Conservation (phyloP, 805 yeast genomes). For the Cyberlindnera maritima region DNA sequence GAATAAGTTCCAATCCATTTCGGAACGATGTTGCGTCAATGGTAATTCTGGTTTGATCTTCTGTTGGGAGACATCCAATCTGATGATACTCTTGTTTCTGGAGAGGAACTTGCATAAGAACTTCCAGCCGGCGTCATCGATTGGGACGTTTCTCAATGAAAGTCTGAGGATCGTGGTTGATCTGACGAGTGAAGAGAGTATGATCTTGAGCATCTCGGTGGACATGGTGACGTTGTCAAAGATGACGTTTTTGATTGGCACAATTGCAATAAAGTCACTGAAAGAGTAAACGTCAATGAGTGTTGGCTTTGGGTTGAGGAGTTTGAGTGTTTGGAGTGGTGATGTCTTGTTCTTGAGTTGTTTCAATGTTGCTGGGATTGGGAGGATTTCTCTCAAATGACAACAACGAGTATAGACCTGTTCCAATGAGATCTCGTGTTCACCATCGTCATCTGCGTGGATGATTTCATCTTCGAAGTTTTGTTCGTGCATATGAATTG, state of each 20-base stretch:
- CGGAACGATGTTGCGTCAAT: conserved; percentile 50
- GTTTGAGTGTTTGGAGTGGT: conserved; percentile 67
- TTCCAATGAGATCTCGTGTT: conserved; percentile 42
- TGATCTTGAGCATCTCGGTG: conserved; percentile 69
- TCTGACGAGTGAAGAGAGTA: conserved; percentile 67
- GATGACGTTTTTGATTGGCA: conserved; percentile 72
- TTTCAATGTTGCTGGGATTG: conserved; percentile 84
- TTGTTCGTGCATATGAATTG: conserved; percentile 60
- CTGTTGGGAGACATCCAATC: conserved; percentile 70
- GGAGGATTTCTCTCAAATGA: conserved; percentile 85
- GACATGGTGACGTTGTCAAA: conserved; percentile 79
- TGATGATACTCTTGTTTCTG: conserved; percentile 53
- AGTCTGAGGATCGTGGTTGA: conserved; percentile 68
- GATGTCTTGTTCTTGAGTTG: conserved; percentile 76
- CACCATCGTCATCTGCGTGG: conserved; percentile 15
- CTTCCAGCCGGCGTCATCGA: conserved; percentile 75
- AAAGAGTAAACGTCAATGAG: conserved; percentile 84
- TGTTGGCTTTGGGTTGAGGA: conserved; percentile 87
- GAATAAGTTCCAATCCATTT: conserved; percentile 80
- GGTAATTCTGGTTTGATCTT: conserved; percentile 36
- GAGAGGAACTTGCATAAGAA: conserved; percentile 72
- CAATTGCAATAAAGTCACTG: conserved; percentile 82
- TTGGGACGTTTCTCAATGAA: conserved; percentile 74
- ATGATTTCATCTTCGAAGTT: conserved; percentile 41
- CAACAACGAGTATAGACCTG: conserved; percentile 88